Evolutionary conservation across 2,329 filamentous ascomycete genomes (phyloP), one percentile per base, ranked within the genome.

Genomic region (Pyrenophora teres): DNA sequence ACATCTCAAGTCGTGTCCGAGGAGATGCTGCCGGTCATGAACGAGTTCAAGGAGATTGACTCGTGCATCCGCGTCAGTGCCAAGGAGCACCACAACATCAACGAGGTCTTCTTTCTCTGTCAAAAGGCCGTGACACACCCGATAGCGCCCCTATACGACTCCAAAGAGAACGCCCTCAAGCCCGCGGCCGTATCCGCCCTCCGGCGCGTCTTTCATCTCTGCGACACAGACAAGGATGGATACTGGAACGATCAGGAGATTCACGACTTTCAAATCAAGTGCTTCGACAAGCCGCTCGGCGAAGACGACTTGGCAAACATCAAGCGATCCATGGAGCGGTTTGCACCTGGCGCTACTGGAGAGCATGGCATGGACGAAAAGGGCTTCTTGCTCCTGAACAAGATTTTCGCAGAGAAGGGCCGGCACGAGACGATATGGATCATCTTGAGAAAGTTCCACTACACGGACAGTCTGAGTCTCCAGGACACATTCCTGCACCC

Each of bases 351-450:
- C 3, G 83, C 85, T 0, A 81, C 85, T 19, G 80, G 84, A 2
- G 64, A 70, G 12, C 46, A 64, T 36, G 94, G 93, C 1, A 89
- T 99, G 59, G 88, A 92, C 57, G 83, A 90, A 60, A 82, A 82
- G 32, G 92, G 91, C 0, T 99, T 99, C 67, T 76, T 99, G 41
- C 85, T 93, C 60, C 78, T 99, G 33, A 97, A 97, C 77, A 96
- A 92, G 75, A 85, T 97, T 51, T 99, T 97, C 71, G 94, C 92
- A 0, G 93, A 97, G 71, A 97, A 97, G 72, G 94, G 94, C 10
- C 88, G 94, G 10, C 94, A 99, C 70, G 94, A 99, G 76, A 99
- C 94, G 0, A 94, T 97, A 37, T 99, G 94, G 94, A 92, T 96
- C 55, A 97, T 99, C 54, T 77, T 99, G 56, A 85, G 94, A 50